Conservation (phyloP, 306 rosid genomes). For the Leucaena leucocephala region DNA sequence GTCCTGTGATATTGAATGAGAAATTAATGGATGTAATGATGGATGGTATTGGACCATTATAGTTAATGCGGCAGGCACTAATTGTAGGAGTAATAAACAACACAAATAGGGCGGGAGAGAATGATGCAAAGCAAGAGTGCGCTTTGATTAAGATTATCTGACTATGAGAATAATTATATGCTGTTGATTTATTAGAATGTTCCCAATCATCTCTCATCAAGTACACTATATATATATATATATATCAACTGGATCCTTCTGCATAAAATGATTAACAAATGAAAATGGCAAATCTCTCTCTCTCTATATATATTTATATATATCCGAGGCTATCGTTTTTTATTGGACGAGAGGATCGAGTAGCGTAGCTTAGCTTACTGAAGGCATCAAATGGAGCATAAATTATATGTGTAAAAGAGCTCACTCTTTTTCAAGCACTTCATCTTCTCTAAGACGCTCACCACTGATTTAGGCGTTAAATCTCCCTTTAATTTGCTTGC, state of each 20-base stretch:
- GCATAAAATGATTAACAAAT: not conserved
- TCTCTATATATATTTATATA: not conserved
- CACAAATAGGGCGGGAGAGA: slow-evolving; percentile 10
- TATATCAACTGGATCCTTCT: no score
- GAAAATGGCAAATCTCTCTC: not conserved
- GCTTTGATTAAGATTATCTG: slow-evolving; percentile 31
- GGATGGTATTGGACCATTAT: slow-evolving; percentile 46
- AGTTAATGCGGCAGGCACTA: slow-evolving; percentile 62
- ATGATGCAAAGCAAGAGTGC: slow-evolving; percentile 34
- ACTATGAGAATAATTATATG: slow-evolving; percentile 48
- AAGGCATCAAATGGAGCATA: slow-evolving; percentile 29
- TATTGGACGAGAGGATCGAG: slow-evolving; percentile 14
- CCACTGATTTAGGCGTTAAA: slow-evolving; percentile 34
- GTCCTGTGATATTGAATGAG: not conserved
- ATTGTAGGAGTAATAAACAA: slow-evolving; percentile 28
- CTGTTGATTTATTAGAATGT: slow-evolving; percentile 43
- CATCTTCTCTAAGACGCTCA: slow-evolving; percentile 32
- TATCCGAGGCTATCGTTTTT: not conserved
- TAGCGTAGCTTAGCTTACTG: not conserved
- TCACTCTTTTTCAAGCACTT: not conserved
- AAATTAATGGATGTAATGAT: slow-evolving; percentile 32
- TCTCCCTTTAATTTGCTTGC: no score
- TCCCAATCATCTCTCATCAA: slow-evolving; percentile 39
- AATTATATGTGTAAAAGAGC: slow-evolving; percentile 23
- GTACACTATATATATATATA: no score